phyloP scores from a whole-genome alignment of 2,329 filamentous ascomycete species.

The Claviceps spartinae region DNA sequence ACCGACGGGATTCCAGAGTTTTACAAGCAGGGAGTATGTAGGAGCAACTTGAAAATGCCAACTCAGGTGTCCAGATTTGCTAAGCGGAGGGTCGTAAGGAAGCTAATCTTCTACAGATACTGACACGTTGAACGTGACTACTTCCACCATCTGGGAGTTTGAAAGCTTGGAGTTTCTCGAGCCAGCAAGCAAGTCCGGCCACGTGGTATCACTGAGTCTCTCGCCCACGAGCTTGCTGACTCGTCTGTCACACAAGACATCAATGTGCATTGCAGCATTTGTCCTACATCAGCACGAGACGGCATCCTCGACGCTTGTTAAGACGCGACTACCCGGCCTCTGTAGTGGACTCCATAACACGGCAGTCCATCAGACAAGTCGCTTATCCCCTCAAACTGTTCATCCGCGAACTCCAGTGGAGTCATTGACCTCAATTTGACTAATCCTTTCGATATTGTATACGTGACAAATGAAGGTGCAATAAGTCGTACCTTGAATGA shows the following conservation, averaged over 20 bases:
- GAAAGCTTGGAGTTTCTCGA: not conserved
- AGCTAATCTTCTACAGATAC: not conserved
- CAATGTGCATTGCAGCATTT: not conserved
- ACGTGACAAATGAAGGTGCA: not conserved
- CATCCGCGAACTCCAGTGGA: not conserved
- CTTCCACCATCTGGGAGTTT: not conserved
- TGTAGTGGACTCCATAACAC: conserved; percentile 1
- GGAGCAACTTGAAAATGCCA: not conserved
- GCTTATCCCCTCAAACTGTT: too few species aligned
- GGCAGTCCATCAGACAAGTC: not conserved
- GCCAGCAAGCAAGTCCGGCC: conserved; percentile 1
- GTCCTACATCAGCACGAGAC: conserved; percentile 1
- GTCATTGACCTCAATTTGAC: not conserved
- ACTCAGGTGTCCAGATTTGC: not conserved
- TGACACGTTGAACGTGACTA: not conserved
- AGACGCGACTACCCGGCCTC: conserved; percentile 3
- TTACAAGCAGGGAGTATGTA: not conserved
- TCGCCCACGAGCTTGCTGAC: not conserved
- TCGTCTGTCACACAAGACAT: conserved; percentile 3
- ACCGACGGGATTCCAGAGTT: not conserved
- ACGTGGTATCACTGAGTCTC: conserved; percentile 1
- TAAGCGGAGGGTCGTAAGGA: not conserved
- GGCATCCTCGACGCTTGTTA: conserved; percentile 4
- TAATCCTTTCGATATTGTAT: not conserved
- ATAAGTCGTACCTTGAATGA: not conserved